A percentile compares a stretch with the other conserved stretches of the same genome.
Evolutionary conservation across 2,329 filamentous ascomycete species (phyloP).

Genomic region (Aspergillus bombycis): DNA sequence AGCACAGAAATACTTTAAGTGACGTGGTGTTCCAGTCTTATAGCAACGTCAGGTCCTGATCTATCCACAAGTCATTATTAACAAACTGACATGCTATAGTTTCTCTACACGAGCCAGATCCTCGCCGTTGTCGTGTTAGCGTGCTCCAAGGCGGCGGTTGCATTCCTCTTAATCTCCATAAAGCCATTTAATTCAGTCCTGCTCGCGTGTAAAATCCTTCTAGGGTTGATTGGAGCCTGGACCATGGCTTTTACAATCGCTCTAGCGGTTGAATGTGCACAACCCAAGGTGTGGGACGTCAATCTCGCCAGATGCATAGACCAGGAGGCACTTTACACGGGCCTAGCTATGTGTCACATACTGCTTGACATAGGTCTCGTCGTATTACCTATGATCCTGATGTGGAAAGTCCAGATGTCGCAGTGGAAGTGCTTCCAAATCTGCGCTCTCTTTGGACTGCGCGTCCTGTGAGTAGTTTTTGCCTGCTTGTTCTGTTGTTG

Average conservation of each 20-base stretch:
- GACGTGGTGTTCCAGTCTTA: neutral
- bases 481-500: no score
- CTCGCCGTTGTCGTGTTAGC: neutral
- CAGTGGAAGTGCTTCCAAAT: constrained; percentile 1
- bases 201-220: neutral
- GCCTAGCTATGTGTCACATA: neutral
- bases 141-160: constrained; percentile 3
- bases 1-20: neutral
- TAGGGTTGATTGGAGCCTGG: neutral
- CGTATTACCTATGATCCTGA: neutral
- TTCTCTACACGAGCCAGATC: constrained; percentile 2
- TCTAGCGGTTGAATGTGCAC: neutral
- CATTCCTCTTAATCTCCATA: constrained; percentile 1
- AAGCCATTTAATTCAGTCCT: neutral
- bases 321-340: constrained; percentile 2
- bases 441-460: constrained; percentile 4
- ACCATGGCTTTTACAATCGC: neutral
- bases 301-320: neutral
- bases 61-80: neutral
- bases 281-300: neutral
- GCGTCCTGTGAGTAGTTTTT: neutral
- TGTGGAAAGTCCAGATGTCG: constrained; percentile 2
- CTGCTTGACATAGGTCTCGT: neutral
- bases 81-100: neutral
- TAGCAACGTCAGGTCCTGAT: neutral